Evolutionary conservation across 1,284 basidiomycete species (phyloP).

Genomic region (Exobasidium cylindrosporum): DNA sequence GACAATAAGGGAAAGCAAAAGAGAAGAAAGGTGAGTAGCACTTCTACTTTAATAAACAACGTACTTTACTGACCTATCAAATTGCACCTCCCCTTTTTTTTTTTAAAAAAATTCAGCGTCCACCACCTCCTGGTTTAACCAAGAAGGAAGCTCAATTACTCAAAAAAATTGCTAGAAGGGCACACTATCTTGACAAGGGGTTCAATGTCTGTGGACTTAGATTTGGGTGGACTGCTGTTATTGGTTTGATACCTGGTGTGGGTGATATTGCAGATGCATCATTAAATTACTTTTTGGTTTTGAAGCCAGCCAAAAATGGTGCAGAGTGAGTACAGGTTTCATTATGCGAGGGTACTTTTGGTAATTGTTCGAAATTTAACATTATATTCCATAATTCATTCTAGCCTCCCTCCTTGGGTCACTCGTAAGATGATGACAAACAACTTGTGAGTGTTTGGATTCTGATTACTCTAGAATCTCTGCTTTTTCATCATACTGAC

Average conservation of each 20-base stretch:
- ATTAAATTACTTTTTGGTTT: constrained; percentile 74
- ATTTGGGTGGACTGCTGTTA: constrained; percentile 71
- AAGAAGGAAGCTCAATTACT: constrained; percentile 70
- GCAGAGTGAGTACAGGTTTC: constrained; percentile 60
- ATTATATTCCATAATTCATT: background rate
- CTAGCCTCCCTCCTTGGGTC: constrained; percentile 36
- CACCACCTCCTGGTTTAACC: constrained; percentile 73
- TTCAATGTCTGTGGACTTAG: constrained; percentile 77
- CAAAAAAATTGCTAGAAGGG: constrained; percentile 61
- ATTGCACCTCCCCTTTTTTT: background rate
- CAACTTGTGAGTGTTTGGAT: constrained; percentile 57
- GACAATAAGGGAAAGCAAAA: constrained; percentile 68
- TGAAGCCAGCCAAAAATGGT: constrained; percentile 69
- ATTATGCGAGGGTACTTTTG: constrained; percentile 10
- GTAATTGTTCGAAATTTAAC: constrained; percentile 4
- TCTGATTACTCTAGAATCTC: background rate
- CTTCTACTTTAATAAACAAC: background rate
- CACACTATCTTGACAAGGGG: constrained; percentile 87
- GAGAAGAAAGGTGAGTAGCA: constrained; percentile 61
- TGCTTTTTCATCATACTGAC: background rate
- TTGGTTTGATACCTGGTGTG: constrained; percentile 69
- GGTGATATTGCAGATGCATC: constrained; percentile 67
- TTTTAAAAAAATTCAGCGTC: constrained; percentile 57
- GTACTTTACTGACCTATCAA: background rate
- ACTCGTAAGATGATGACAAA: constrained; percentile 66